Base-by-base conservation (phyloP, 176 grass and related monocot genomes). In the Thalia dealbata region DNA sequence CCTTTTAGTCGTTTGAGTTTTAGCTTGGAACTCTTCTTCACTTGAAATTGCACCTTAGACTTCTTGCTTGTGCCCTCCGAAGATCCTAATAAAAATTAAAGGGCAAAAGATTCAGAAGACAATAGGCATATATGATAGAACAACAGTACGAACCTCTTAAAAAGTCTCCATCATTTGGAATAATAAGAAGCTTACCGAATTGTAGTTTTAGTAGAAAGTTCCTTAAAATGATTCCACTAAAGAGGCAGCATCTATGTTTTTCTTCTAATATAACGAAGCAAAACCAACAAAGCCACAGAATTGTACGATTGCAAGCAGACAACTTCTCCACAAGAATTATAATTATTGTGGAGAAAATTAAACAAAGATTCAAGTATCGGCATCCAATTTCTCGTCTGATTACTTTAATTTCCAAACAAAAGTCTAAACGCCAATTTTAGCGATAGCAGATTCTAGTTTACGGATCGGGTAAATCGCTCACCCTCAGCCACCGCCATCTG, bases 1-100 rank as follows among this genome's bases (percentile, higher is more conserved):
- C 86, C 75, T 79, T 81, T 88, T 50, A 88, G 79, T 88, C 78
- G 81, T 67, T 88, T 88, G 68, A 92, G 81, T 73, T 92, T 81
- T 69, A 92, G 43, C 45, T 70, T 88, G 72, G 89, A 81, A 51
- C 61, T 69, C 79, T 86, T 92, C 75, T 92, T 92, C 76, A 92
- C 35, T 72, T 43, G 80, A 61, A 92, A 62, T 76, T 86, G 86
- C 72, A 61, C n/a, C 50, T 78, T 45, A 62, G 83, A 15, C 81
- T 92, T 92, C 55, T 79, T 58, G 5, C 61, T 86, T n/a, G 71
- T 67, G 65, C 66, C 70, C 35, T 72, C 70, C 3, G 76, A 86
- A 74, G 86, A 81, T 3, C 67, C 89, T 88, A 46, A 65, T 21
- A 10, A 42, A 73, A 55, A 50, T 21, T 84, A 23, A 8, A 74